Evolutionary conservation across 148 eudicot species (phyloP), one percentile per base, ranked within the genome.

Genomic region (Nepenthes gracilis): DNA sequence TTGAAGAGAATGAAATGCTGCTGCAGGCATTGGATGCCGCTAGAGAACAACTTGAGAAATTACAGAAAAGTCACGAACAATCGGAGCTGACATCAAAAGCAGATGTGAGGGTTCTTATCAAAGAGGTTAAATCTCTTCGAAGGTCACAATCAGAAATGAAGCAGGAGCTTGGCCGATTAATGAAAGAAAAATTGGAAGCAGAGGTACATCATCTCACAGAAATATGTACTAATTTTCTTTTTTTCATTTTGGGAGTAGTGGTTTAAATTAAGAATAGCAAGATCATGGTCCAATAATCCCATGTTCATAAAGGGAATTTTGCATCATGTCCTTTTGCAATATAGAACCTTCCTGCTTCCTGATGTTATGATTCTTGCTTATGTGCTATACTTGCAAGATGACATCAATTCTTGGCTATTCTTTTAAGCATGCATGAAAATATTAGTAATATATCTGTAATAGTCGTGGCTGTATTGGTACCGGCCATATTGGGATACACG

Each of bases 71-170:
- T 59, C 80, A 78, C 58, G 90, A 86, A 63, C 85, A 80, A 64
- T 72, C 83, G 51, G 94, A 84, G 66, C 40, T 64, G 57, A 84
- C 84, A 60, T 81, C 88, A 48, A 90, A 90, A 78, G 72, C 87
- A 36, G 97, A 90, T 74, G 67, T 84, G 34, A 87, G 81, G 71
- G 79, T 81, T 47, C 95, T 90, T 61, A 83, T 81, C 55, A 87
- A 90, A 73, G 97, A 90, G 73, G 87, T 91, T 47, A 87, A 80
- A 64, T 81, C 87, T 60, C 90, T 85, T 50, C 68, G 92, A 73
- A 78, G 60, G 65, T 81, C 87, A 45, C 85, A 91, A 38, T 67
- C 80, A 65, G 85, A 91, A 62, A 43, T 91, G 74, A 91, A 85
- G 80, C 75, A 91, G 68, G 96, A 85, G 72, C 85, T 87, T 63